Evolutionary conservation across 2,329 filamentous ascomycete species (phyloP).

Genomic region (Cryphonectria carpinicola): DNA sequence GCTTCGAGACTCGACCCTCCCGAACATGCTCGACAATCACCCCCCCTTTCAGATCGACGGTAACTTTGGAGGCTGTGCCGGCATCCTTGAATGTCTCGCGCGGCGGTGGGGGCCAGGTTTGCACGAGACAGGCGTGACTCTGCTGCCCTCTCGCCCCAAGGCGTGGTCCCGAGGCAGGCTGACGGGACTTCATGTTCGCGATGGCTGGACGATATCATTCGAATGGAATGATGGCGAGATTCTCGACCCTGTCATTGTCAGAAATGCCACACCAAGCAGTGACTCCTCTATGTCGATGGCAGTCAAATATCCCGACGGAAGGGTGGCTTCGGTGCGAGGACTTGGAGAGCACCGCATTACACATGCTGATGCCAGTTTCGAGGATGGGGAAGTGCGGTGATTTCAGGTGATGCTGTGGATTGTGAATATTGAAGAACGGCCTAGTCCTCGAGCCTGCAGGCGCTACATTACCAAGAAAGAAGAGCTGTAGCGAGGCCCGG

Average conservation of each 20-base stretch:
- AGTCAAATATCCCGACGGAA: constrained; percentile 18
- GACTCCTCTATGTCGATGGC: constrained; percentile 5
- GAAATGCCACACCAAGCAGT: background rate
- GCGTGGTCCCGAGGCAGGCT: constrained; percentile 41
- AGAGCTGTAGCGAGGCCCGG: background rate
- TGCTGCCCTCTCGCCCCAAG: constrained; percentile 44
- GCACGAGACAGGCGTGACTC: constrained; percentile 34
- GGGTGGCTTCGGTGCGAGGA: constrained; percentile 15
- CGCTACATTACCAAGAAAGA: background rate
- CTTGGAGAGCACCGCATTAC: constrained; percentile 22
- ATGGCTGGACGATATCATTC: constrained; percentile 43
- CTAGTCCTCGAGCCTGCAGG: background rate
- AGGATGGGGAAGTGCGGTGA: constrained; percentile 19
- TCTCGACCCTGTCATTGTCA: constrained; percentile 19
- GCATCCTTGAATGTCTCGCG: constrained; percentile 50
- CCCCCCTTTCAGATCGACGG: constrained; percentile 56
- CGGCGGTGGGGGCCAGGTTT: constrained; percentile 40
- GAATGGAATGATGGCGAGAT: constrained; percentile 38
- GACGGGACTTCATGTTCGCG: constrained; percentile 40
- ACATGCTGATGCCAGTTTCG: background rate
- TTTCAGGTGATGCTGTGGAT: constrained; percentile 1
- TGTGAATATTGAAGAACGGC: background rate
- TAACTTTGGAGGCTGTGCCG: constrained; percentile 53
- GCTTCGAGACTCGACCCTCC: constrained; percentile 45
- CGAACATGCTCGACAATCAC: constrained; percentile 50